Percentiles rank a stretch among this genome's conserved stretches.
These are phyloP conservation scores for Geranium rotundifolium DNA, from an alignment of 345 rosid genomes.

Conservation along the genomic window DNA sequence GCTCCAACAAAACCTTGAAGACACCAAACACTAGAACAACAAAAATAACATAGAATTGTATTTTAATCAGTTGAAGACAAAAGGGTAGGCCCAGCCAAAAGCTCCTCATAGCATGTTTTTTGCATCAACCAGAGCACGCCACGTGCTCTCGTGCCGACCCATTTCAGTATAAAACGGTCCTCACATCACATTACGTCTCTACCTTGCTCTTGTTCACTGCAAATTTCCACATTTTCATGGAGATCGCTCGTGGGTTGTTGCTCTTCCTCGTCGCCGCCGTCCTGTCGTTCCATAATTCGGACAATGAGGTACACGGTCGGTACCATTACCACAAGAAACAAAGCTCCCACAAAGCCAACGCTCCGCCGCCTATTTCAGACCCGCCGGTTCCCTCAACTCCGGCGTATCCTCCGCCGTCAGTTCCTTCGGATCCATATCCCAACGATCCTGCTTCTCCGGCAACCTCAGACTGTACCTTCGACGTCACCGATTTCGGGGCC, in stretches of 20 bases:
- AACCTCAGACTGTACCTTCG: slow-evolving; percentile 30
- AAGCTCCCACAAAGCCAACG: slow-evolving; percentile 14
- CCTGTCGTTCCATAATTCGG: slow-evolving; percentile 17
- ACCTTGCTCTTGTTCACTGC: too few species aligned
- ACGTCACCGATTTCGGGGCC: slow-evolving; percentile 69
- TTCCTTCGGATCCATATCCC: slow-evolving; percentile 67
- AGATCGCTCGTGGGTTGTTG: slow-evolving; percentile 14
- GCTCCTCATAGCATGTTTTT: too few species aligned
- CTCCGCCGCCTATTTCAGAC: slow-evolving; percentile 16
- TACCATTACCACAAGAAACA: slow-evolving; percentile 54
- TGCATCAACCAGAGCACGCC: slow-evolving; percentile 24
- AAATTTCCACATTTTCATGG: slow-evolving; percentile 12
- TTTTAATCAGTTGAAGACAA: slow-evolving; percentile 4
- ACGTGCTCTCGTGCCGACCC: slow-evolving; percentile 28
- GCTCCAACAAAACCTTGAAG: too few species aligned
- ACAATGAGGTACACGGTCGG: slow-evolving; percentile 45
- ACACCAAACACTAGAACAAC: too few species aligned
- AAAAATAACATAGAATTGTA: too few species aligned
- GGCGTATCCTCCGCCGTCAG: background rate
- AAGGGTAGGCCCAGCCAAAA: background rate
- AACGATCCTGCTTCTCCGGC: slow-evolving; percentile 22
- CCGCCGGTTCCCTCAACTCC: background rate
- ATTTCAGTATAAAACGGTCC: slow-evolving; percentile 23
- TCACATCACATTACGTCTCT: slow-evolving; percentile 1
- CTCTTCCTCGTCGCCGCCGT: slow-evolving; percentile 12